Evolutionary conservation across 306 rosid genomes (phyloP).

Genomic region (barrel medic (Medicago truncatula)): DNA sequence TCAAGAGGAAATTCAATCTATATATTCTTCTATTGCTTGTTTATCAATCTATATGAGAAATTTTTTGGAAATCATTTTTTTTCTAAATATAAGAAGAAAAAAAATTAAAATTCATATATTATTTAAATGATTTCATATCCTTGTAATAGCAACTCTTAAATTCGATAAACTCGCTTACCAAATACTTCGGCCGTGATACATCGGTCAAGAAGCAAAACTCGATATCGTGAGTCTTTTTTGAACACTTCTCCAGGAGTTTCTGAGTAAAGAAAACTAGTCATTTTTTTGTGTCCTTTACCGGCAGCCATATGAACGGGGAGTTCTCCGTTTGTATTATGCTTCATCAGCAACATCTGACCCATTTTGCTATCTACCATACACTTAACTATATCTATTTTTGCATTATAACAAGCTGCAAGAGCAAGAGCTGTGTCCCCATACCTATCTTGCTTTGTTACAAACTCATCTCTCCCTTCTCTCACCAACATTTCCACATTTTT

Average conservation of each 20-base stretch:
- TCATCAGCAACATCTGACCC: not conserved
- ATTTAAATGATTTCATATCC: too few species aligned
- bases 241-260: not conserved
- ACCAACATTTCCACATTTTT: not conserved
- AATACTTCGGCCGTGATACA: constrained; percentile 26
- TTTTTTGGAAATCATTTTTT: too few species aligned
- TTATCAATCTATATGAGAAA: too few species aligned
- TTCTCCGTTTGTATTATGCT: not conserved
- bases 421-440: constrained; percentile 30
- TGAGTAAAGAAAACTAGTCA: not conserved
- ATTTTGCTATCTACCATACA: not conserved
- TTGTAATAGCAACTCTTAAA: too few species aligned
- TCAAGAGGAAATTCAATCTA: too few species aligned
- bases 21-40: not conserved
- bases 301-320: constrained; percentile 25
- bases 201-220: not conserved
- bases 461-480: not conserved
- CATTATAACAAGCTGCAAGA: constrained; percentile 9
- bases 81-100: too few species aligned
- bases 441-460: not conserved
- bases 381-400: not conserved
- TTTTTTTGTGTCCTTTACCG: not conserved
- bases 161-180: not conserved
- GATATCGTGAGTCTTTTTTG: too few species aligned
- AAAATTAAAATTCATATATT: too few species aligned